A percentile compares a stretch with the other conserved stretches of the same genome.
These are phyloP conservation scores for Hypoxylon sp. DNA, from an alignment of 2,329 filamentous ascomycete genomes.

Conservation along the genomic window DNA sequence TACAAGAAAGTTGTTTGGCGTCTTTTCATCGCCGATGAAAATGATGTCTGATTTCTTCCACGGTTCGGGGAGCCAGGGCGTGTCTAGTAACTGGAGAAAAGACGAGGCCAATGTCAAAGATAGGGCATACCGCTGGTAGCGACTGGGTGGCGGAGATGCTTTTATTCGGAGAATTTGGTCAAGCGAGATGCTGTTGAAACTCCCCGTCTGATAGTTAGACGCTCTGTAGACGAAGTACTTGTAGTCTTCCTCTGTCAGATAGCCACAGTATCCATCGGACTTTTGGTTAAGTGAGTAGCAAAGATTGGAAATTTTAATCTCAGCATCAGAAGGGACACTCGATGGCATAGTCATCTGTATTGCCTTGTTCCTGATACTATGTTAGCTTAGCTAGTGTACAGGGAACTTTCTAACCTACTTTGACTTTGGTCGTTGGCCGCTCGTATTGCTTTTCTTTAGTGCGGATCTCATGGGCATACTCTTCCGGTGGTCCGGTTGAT, in stretches of 20 bases:
- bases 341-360: not conserved
- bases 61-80: constrained; percentile 36
- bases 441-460: not conserved
- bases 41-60: constrained; percentile 35
- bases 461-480: constrained; percentile 1
- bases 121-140: constrained; percentile 36
- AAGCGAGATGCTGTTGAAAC: constrained; percentile 20
- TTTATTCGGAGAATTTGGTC: constrained; percentile 29
- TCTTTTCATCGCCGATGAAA: constrained; percentile 17
- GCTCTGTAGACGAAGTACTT: constrained; percentile 34
- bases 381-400: not conserved
- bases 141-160: constrained; percentile 17
- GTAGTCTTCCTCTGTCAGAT: constrained; percentile 28
- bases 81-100: constrained; percentile 41
- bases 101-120: constrained; percentile 41
- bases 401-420: not conserved
- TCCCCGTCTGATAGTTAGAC: not conserved
- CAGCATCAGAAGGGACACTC: not conserved
- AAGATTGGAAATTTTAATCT: constrained; percentile 17
- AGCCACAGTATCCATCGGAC: constrained; percentile 27
- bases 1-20: constrained; percentile 8
- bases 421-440: not conserved
- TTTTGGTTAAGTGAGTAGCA: constrained; percentile 15
- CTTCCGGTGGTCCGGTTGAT: not conserved
- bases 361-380: not conserved